Conservation (phyloP, 2,329 filamentous ascomycete species). For the Chalaropsis thielavioides region DNA sequence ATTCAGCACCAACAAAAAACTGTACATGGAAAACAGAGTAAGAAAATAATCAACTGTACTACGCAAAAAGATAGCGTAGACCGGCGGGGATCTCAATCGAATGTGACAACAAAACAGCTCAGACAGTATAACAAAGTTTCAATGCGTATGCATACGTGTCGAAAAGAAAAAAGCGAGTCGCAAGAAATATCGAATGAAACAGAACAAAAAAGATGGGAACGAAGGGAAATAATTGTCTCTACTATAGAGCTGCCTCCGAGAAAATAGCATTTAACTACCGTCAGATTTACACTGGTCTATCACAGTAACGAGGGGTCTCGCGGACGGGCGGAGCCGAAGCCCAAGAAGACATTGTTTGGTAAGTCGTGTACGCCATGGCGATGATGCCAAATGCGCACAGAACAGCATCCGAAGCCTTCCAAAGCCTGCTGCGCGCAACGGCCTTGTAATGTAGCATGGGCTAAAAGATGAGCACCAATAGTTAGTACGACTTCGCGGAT, state of each 20-base stretch:
- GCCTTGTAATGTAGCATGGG: conserved; percentile 79
- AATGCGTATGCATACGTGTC: background rate
- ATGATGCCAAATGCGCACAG: conserved; percentile 71
- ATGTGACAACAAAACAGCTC: background rate
- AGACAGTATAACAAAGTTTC: background rate
- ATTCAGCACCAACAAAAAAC: too few species aligned
- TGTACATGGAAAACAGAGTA: background rate
- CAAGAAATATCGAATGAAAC: background rate
- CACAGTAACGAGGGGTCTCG: conserved; percentile 40
- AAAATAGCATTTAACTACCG: background rate
- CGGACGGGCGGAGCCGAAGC: conserved; percentile 38
- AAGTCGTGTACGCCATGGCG: conserved; percentile 86
- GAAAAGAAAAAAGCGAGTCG: background rate
- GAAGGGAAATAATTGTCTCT: background rate
- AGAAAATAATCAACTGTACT: background rate
- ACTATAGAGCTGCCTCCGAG: background rate
- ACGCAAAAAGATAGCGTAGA: background rate
- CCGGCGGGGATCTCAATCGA: background rate
- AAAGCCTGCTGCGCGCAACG: conserved; percentile 53
- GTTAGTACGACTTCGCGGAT: conserved; percentile 20
- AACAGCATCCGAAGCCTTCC: conserved; percentile 56
- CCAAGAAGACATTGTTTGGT: conserved; percentile 79
- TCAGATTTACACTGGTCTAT: conserved; percentile 24
- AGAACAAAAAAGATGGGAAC: background rate
- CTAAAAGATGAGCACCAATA: conserved; percentile 31